Evolutionary conservation across 2,329 filamentous ascomycete species (phyloP), one percentile per base, ranked within the genome.

Genomic region (Bimuria novae-zelandiae): DNA sequence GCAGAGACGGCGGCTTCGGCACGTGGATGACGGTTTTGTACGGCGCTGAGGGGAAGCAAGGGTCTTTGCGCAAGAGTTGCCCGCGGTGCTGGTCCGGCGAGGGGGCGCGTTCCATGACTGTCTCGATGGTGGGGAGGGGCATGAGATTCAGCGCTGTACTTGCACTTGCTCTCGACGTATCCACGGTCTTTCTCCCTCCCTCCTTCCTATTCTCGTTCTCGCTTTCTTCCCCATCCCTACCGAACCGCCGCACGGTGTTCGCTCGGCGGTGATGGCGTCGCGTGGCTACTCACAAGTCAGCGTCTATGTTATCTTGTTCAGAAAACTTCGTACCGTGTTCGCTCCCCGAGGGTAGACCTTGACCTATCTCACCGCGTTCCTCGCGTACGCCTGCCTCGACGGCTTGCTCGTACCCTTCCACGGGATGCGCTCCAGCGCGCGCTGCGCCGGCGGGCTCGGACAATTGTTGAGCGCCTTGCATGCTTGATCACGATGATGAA

Each of bases 121-220:
- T 61, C 36, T 63, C 60, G 17, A 63, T 61, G 22, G 58, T 61
- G 10, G 60, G 60, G 4, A 61, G 41, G 2, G 60, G 59, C 14
- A 44, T 40, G n/a, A 61, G 32, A 33, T 37, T 32, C 14, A 49
- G 23, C 10, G 25, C 8, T 19, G 50, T 19, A 23, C 32, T 4
- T 30, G 14, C 33, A 19, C 32, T 40, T 5, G 49, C 23, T 11
- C 45, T 6, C 48, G 50, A 52, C 14, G 56, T 48, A 37, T 25
- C 39, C 56, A 6, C 39, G 21, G 16, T 25, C 17, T n/a, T 5
- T 35, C 29, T 19, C 4, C 3, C 27, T 35, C 7, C 29, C 10
- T 21, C 19, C 16, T 37, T 37, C 37, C 21, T n/a, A n/a, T n/a
- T n/a, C n/a, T n/a, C n/a, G n/a, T n/a, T n/a, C n/a, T n/a, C n/a